phyloP scores from a whole-genome alignment of 495 filamentous ascomycete genomes.

The Aspergillus nanangensis region DNA sequence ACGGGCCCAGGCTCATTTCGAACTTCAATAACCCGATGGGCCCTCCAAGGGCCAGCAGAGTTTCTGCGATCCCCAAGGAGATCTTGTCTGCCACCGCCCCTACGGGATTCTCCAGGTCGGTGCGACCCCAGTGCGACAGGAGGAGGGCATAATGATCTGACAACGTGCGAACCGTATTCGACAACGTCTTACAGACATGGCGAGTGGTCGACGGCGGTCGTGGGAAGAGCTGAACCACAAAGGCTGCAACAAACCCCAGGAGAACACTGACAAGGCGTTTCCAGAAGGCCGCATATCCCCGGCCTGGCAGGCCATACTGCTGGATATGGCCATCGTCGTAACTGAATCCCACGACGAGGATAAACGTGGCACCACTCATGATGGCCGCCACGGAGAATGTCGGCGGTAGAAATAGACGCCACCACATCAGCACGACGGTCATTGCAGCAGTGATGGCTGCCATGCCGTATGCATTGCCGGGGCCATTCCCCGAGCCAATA shows the following conservation, averaged over 20 bases:
- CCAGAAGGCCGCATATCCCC: constrained; percentile 37
- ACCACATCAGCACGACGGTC: constrained; percentile 29
- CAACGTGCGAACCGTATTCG: constrained; percentile 27
- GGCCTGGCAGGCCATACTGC: constrained; percentile 33
- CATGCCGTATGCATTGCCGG: constrained; percentile 35
- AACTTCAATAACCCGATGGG: constrained; percentile 26
- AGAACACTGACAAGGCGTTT: constrained; percentile 33
- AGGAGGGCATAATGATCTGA: constrained; percentile 40
- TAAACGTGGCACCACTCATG: constrained; percentile 33
- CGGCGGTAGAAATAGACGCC: constrained; percentile 26
- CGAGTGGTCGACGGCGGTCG: constrained; percentile 35
- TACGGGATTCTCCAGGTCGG: constrained; percentile 4
- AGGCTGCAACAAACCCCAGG: constrained; percentile 29
- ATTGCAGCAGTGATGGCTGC: constrained; percentile 30
- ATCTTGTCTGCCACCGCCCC: constrained; percentile 24
- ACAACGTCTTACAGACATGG: constrained; percentile 34
- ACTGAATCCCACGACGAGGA: constrained; percentile 33
- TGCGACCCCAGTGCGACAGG: constrained; percentile 29
- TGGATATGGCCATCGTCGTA: constrained; percentile 31
- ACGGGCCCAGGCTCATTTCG: constrained; percentile 31
- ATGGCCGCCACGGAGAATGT: constrained; percentile 24
- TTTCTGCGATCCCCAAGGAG: constrained; percentile 23
- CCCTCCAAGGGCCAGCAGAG: constrained; percentile 19
- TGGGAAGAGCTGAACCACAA: constrained; percentile 36
- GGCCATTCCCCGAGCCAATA: constrained; percentile 34